Conservation (phyloP, 2,329 filamentous ascomycete species). For the Septoria linicola region DNA sequence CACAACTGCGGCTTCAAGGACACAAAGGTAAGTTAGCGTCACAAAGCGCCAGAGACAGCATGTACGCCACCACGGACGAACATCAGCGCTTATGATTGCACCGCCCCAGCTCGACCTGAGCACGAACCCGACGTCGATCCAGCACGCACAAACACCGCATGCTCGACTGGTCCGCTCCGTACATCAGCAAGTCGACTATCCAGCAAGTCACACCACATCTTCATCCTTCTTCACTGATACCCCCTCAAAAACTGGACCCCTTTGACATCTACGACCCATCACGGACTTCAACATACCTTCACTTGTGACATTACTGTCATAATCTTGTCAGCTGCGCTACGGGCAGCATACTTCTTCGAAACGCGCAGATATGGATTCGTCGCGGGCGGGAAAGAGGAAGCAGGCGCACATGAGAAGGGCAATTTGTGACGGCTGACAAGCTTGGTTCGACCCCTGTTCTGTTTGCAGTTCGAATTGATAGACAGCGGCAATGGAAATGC, state of each 20-base stretch:
- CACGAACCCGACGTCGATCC: slow-evolving; percentile 28
- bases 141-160: slow-evolving; percentile 12
- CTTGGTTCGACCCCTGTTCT: slow-evolving; percentile 10
- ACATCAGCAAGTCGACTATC: slow-evolving; percentile 6
- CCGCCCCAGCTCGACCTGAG: slow-evolving; percentile 13
- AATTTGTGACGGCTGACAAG: slow-evolving; percentile 2
- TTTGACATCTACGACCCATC: slow-evolving; percentile 29
- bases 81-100: slow-evolving; percentile 3
- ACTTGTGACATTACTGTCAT: slow-evolving; percentile 7
- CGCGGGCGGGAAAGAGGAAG: not conserved
- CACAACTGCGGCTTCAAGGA: slow-evolving; percentile 10
- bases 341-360: not conserved
- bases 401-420: not conserved
- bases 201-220: slow-evolving; percentile 11
- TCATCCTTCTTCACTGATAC: slow-evolving; percentile 21
- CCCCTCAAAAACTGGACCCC: slow-evolving; percentile 25
- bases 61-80: slow-evolving; percentile 5
- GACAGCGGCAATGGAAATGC: slow-evolving; percentile 7
- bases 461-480: slow-evolving; percentile 21
- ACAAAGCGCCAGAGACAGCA: not conserved
- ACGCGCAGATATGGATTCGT: not conserved
- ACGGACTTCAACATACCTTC: slow-evolving; percentile 21
- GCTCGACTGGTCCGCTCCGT: slow-evolving; percentile 2
- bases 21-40: slow-evolving; percentile 19
- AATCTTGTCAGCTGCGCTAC: not conserved